Base-by-base conservation (phyloP, 2,329 filamentous ascomycete species). In the Chaetomium sp. region DNA sequence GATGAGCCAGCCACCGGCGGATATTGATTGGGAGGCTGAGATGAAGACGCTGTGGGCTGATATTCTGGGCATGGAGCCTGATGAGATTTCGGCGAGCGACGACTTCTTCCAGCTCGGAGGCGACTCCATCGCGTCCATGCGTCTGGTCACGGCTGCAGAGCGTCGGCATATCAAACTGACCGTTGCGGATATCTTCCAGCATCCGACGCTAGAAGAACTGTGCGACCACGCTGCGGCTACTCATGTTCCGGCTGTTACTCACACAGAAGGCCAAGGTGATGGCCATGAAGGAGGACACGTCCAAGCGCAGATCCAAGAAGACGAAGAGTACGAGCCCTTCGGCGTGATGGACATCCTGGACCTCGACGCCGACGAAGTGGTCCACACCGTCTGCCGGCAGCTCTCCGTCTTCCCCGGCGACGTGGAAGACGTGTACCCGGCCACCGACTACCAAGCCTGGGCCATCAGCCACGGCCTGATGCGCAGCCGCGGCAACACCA, bases 91-190 rank as follows among this genome's bases (percentile, higher is more conserved):
- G 38, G 38, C 62, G 5, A 42, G n/a, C 5, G 72, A 78, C 60
- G 76, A 72, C 63, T 79, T 79, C 64, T 77, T 79, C 67, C 67
- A 68, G 0, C 69, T 77, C 0, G 76, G 77, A 6, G 77, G 77
- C 19, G 74, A 79, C 60, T 79, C 76, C 0, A 70, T 79, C 1
- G 60, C 69, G 0, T 75, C 76, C 0, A 81, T 79, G 74, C 75
- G 72, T 51, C 62, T 80, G 3, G 76, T 77, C 1, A 73, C 75
- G 0, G 72, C 74, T 0, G 65, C 76, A 4, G 49, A 55, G 1
- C 66, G 74, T 40, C 66, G 68, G 33, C 65, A 70, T 27, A 61
- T 77, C 32, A 56, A 66, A 4, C 44, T 79, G 12, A 72, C 67
- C 1, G 76, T 79, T 0, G 49, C 52, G 7, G 46, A 57, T 12